Evolutionary conservation across 1,139 yeast genomes (phyloP).

Genomic region (Magnusiomyces starmeri): DNA sequence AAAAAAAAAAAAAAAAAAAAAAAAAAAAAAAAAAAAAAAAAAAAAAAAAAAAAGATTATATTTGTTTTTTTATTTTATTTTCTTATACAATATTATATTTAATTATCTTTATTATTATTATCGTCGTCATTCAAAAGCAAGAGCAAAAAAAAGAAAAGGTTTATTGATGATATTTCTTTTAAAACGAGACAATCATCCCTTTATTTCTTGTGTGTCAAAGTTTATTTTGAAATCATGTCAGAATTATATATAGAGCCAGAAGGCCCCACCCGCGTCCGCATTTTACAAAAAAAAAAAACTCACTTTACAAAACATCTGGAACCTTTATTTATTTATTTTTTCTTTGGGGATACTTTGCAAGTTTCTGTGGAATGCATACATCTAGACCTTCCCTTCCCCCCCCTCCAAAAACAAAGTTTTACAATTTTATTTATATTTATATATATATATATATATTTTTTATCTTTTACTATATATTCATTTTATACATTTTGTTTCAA

Average conservation of each 20-base stretch:
- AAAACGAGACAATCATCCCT: neutral
- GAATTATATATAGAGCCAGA: too few relatives aligned
- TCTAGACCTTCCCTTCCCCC: too few relatives aligned
- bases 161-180: too few relatives aligned
- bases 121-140: neutral
- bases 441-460: neutral
- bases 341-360: neutral
- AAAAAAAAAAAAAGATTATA: neutral
- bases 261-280: too few relatives aligned
- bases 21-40: neutral
- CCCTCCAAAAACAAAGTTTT: too few relatives aligned
- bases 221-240: neutral
- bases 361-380: neutral
- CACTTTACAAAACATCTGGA: too few relatives aligned
- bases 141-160: neutral
- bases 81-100: too few relatives aligned
- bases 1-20: conserved; percentile 5
- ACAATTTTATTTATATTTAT: too few relatives aligned
- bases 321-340: neutral
- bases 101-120: too few relatives aligned
- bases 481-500: neutral
- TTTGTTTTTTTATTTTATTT: too few relatives aligned
- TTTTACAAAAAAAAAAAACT: too few relatives aligned
- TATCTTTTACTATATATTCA: neutral
- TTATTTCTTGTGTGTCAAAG: neutral